phyloP scores from a whole-genome alignment of 2,329 filamentous ascomycete genomes.

The Furcasterigmium sp. region DNA sequence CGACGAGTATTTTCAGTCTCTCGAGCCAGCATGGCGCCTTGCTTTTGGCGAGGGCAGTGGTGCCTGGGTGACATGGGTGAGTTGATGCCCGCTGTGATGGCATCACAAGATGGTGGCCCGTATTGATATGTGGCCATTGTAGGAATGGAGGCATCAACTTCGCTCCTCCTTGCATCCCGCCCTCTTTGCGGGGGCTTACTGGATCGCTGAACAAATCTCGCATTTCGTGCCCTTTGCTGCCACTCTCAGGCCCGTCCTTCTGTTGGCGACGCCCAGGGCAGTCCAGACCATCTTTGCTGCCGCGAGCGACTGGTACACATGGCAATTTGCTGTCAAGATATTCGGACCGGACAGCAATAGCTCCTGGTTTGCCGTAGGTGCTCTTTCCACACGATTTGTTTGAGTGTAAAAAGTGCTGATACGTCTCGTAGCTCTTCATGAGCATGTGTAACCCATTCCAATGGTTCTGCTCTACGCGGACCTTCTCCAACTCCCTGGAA shows the following conservation, averaged over 20 bases:
- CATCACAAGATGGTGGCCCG: not conserved
- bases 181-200: slow-evolving; percentile 75
- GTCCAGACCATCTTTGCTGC: slow-evolving; percentile 76
- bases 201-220: slow-evolving; percentile 51
- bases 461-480: slow-evolving; percentile 91
- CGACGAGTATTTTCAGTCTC: slow-evolving; percentile 93
- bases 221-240: slow-evolving; percentile 38
- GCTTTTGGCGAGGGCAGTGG: slow-evolving; percentile 73
- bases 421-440: slow-evolving; percentile 55
- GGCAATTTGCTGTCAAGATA: slow-evolving; percentile 69
- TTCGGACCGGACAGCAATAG: slow-evolving; percentile 62
- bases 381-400: not conserved
- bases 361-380: slow-evolving; percentile 65
- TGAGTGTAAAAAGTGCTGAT: not conserved
- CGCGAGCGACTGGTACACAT: slow-evolving; percentile 79
- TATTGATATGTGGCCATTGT: slow-evolving; percentile 11
- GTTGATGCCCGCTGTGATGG: slow-evolving; percentile 21
- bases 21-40: slow-evolving; percentile 89
- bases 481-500: slow-evolving; percentile 91
- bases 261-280: slow-evolving; percentile 68
- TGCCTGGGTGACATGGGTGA: slow-evolving; percentile 95
- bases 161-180: slow-evolving; percentile 89
- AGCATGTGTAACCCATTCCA: slow-evolving; percentile 82
- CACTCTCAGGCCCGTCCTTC: slow-evolving; percentile 55
- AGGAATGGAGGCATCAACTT: slow-evolving; percentile 91